Evolutionary conservation across 371 early-diverging fungal genomes (phyloP), one percentile per base, ranked within the genome.

Genomic region (Chytridiales sp.): DNA sequence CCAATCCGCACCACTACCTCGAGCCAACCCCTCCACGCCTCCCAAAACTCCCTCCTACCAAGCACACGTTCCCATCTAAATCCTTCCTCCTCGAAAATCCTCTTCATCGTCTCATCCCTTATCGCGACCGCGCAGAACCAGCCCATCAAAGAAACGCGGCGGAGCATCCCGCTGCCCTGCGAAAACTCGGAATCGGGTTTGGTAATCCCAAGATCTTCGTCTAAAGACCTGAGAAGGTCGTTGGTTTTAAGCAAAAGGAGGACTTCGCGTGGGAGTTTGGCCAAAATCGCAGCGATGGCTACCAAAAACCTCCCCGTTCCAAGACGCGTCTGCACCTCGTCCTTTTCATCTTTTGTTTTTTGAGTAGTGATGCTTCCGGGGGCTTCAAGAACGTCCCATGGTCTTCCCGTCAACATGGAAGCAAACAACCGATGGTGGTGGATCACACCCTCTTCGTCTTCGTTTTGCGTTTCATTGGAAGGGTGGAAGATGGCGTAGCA

Each of bases 241-340:
- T 91, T 89, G 2, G 94, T 94, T 72, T 94, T 95, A 53, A 95
- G 77, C 8, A 95, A 71, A 46, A 95, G 73, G 4, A 95, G 66
- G 9, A 95, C 77, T 17, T 88, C 85, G 0, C 91, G 77, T 1
- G 94, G 93, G 15, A 94, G 78, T 15, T 84, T 78, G 9, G 88
- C 82, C 40, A 95, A 68, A 5, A 95, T 84, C 39, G 83, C 85
- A 0, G 91, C 82, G 54, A 95, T 85, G 38, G 90, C 85, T 13
- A 70, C 67, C 41, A 92, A 59, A 52, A 85, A 84, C 29, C 67
- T 34, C 29, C 44, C 74, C 61, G 46, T 62, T 9, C 42, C 26
- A 21, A 78, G 77, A 36, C 71, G 59, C 8, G 47, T 34, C 27
- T 66, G 47, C 41, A 84, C 65, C n/a, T 47, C 48, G 22, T 73